phyloP scores from a whole-genome alignment of 495 filamentous ascomycete species.

The Baudoinia panamericana region DNA sequence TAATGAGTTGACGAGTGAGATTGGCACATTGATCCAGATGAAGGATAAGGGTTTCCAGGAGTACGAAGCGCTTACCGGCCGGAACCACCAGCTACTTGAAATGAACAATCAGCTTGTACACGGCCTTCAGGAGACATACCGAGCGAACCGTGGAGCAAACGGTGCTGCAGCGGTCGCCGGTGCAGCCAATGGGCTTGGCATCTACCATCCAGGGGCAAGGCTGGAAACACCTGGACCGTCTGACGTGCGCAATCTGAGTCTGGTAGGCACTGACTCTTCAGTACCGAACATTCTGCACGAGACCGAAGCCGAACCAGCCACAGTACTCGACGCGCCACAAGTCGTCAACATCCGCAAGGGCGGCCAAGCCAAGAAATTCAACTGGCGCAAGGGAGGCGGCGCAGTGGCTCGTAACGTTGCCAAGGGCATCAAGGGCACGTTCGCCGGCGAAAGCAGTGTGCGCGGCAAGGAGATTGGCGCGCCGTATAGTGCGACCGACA shows the following conservation, averaged over 20 bases:
- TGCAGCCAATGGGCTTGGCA: slow-evolving; percentile 63
- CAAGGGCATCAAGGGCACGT: slow-evolving; percentile 80
- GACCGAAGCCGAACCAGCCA: slow-evolving; percentile 43
- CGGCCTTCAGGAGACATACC: slow-evolving; percentile 85
- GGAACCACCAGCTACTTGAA: slow-evolving; percentile 87
- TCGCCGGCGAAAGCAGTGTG: slow-evolving; percentile 43
- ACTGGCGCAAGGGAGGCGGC: slow-evolving; percentile 95
- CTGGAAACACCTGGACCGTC: slow-evolving; percentile 2
- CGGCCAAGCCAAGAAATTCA: slow-evolving; percentile 84
- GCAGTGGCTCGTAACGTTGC: slow-evolving; percentile 84
- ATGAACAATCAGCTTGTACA: slow-evolving; percentile 90
- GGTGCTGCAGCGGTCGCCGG: slow-evolving; percentile 15
- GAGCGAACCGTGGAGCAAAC: slow-evolving; percentile 50
- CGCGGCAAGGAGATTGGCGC: slow-evolving; percentile 39
- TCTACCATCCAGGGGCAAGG: slow-evolving; percentile 59
- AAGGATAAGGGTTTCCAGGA: slow-evolving; percentile 89
- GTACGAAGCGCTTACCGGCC: slow-evolving; percentile 82
- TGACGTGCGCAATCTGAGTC: slow-evolving; percentile 16
- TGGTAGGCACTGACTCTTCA: slow-evolving; percentile 18
- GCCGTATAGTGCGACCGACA: slow-evolving; percentile 39
- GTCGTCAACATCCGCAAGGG: slow-evolving; percentile 86
- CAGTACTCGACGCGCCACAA: slow-evolving; percentile 65
- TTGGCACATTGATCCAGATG: slow-evolving; percentile 59
- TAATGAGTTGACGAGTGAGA: slow-evolving; percentile 70
- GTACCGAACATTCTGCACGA: slow-evolving; percentile 20